Evolutionary conservation across 306 rosid genomes (phyloP).

Genomic region (Prunus kanzakura): DNA sequence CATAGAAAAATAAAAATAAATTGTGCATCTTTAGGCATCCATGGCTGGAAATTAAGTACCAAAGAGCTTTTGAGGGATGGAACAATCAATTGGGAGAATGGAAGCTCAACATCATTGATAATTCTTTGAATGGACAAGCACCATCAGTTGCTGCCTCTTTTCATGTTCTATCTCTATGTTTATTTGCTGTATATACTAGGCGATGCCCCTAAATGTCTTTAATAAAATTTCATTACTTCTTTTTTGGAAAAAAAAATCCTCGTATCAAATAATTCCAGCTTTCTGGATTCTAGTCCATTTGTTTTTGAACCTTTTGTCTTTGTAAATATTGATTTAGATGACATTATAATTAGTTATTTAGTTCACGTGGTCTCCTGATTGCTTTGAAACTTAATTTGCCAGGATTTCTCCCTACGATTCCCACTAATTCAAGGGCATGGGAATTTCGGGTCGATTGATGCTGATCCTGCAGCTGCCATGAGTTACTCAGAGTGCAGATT

Average conservation of each 20-base stretch:
- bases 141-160: background rate
- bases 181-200: background rate
- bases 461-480: constrained; percentile 98
- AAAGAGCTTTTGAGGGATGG: background rate
- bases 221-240: background rate
- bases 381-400: constrained; percentile 15
- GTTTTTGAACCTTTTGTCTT: background rate
- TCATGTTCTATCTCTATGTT: background rate
- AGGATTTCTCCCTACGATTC: constrained; percentile 84
- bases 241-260: background rate
- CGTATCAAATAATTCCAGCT: background rate
- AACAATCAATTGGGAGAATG: background rate
- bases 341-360: background rate
- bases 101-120: background rate
- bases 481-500: no score
- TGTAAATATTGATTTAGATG: background rate
- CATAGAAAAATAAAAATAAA: background rate
- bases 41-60: background rate
- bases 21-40: background rate
- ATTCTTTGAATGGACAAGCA: background rate
- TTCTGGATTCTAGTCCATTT: background rate
- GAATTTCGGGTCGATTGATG: constrained; percentile 93
- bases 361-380: background rate
- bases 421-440: constrained; percentile 96
- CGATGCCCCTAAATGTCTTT: background rate